Base-by-base conservation (phyloP, 345 rosid species). In the Noccaea caerulescens region DNA sequence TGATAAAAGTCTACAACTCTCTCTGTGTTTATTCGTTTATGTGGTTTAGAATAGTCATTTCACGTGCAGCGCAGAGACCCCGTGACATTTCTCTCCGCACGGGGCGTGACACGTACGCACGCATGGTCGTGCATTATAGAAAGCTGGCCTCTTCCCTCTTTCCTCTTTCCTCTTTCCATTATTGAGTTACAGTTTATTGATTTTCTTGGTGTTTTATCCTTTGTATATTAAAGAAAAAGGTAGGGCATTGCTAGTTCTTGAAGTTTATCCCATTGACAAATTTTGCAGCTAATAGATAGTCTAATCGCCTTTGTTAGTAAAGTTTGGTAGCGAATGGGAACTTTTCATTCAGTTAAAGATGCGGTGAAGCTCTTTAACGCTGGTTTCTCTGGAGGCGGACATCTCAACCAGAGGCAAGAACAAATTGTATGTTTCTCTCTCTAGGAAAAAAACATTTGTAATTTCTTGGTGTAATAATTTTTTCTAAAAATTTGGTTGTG, bases 301-400 rank as follows among this genome's bases (percentile, higher is more conserved):
- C 30, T 1, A 25, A 25, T 25, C 30, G 30, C 30, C 30, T 25
- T 58, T 13, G 46, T 5, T 8, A 27, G 50, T 38, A 10, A 69
- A 10, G 59, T 41, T 41, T 50, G 14, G 66, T 10, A 65, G 46
- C 30, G 61, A 46, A n/a, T 93, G 97, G 92, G 79, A 54, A 86
- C 84, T 16, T 88, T 93, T 82, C 89, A 89, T 63, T 91, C 96
- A 37, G 98, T 93, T 63, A 89, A 85, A 81, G 96, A 93, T 86
- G 97, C 98, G 1, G 97, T 93, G 44, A 80, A 79, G 25, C 89
- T 86, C 46, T 93, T 93, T 10, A 89, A 92, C 32, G 85, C 86
- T 80, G 96, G 93, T 63, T 80, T 94, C 66, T 83, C 88, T 4
- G 86, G 91, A 60, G 91, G 83, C 77, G 83, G 75, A 45, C 82